These are phyloP conservation scores for Leccinum aurantiacum DNA, from an alignment of 768 basidiomycete species.

Conservation along the genomic window DNA sequence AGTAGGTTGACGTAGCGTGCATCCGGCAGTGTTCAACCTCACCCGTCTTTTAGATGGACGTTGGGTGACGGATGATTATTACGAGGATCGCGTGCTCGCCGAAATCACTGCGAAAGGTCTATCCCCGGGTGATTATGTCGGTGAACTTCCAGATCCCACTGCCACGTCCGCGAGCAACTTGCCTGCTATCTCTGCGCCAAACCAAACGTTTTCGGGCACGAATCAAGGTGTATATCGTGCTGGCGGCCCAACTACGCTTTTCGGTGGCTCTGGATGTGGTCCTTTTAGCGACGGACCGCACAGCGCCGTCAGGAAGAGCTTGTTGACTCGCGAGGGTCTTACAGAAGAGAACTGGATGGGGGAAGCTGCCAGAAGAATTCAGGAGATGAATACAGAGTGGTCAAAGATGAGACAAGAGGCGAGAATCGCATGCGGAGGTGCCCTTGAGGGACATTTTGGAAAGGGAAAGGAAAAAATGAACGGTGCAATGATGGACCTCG, in stretches of 20 bases:
- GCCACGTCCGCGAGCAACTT: constrained; percentile 46
- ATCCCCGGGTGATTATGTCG: constrained; percentile 79
- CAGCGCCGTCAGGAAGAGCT: constrained; percentile 78
- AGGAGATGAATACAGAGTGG: constrained; percentile 67
- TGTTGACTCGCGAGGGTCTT: constrained; percentile 77
- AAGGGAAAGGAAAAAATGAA: constrained; percentile 36
- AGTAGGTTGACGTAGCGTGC: constrained; percentile 23
- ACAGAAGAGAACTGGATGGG: constrained; percentile 93
- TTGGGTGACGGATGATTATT: constrained; percentile 96
- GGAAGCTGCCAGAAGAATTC: constrained; percentile 65
- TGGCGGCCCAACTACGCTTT: constrained; percentile 91
- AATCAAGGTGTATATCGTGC: constrained; percentile 79
- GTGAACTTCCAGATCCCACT: constrained; percentile 77
- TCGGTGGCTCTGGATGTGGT: constrained; percentile 80
- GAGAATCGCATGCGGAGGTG: constrained; percentile 51
- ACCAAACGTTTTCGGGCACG: constrained; percentile 42
- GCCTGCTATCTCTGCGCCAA: constrained; percentile 34
- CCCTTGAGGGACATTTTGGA: constrained; percentile 36
- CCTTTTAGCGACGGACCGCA: constrained; percentile 88
- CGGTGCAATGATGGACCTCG: constrained; percentile 32
- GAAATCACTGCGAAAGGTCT: constrained; percentile 81
- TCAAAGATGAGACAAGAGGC: constrained; percentile 54
- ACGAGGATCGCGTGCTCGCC: constrained; percentile 78
- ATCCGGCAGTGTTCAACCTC: not conserved
- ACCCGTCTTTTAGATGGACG: constrained; percentile 61